Evolutionary conservation across 352 stramenopile genomes (phyloP).

Genomic region (Phytophthora sansomeana): DNA sequence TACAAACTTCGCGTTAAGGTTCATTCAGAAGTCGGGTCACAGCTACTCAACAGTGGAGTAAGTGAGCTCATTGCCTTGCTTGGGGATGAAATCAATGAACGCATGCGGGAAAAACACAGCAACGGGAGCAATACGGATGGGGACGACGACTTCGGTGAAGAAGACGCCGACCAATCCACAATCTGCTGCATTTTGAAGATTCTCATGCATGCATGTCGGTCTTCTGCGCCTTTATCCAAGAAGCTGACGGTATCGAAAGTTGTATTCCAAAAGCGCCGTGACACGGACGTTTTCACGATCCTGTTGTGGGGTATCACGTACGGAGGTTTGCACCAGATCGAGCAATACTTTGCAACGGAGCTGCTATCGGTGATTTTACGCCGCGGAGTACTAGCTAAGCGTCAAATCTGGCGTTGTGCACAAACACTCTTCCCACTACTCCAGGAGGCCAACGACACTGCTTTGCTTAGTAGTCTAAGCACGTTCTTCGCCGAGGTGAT

Average conservation of each 20-base stretch:
- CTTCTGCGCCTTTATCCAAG: slow-evolving; percentile 68
- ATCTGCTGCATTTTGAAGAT: slow-evolving; percentile 82
- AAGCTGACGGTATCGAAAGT: slow-evolving; percentile 54
- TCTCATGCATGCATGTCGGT: slow-evolving; percentile 66
- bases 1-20: slow-evolving; percentile 77
- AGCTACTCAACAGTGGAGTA: slow-evolving; percentile 61
- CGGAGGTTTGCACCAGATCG: slow-evolving; percentile 45
- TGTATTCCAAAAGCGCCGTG: slow-evolving; percentile 29
- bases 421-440: slow-evolving; percentile 60
- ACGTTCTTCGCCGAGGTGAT: slow-evolving; percentile 76
- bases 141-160: slow-evolving; percentile 48
- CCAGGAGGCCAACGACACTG: slow-evolving; percentile 39
- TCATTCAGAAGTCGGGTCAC: slow-evolving; percentile 68
- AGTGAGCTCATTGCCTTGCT: slow-evolving; percentile 60
- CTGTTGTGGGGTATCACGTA: slow-evolving; percentile 42
- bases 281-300: slow-evolving; percentile 56
- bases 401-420: slow-evolving; percentile 60
- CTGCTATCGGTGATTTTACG: slow-evolving; percentile 71
- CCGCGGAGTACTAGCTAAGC: slow-evolving; percentile 55
- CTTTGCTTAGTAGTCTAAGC: slow-evolving; percentile 59
- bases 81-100: slow-evolving; percentile 52
- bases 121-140: slow-evolving; percentile 31
- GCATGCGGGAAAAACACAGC: slow-evolving; percentile 30
- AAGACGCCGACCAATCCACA: slow-evolving; percentile 74
- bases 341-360: slow-evolving; percentile 74